A percentile compares a stretch with the other conserved stretches of the same genome.
phyloP scores from a whole-genome alignment of 2,329 filamentous ascomycete species.

The Rosellinia necatrix region DNA sequence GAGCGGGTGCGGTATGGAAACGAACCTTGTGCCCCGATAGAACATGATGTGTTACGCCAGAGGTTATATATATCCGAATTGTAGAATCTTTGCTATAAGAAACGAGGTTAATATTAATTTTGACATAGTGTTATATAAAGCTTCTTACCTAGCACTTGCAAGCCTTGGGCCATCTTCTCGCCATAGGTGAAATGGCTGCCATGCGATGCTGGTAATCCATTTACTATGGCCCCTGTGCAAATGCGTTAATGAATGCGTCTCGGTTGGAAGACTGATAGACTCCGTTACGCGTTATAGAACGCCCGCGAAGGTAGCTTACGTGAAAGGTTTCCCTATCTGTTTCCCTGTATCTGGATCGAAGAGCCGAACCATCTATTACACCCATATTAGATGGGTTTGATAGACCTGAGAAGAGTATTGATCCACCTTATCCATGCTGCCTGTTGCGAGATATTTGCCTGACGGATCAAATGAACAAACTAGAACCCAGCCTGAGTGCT shows the following conservation, averaged over 20 bases:
- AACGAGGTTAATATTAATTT: neutral
- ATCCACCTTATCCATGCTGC: constrained; percentile 78
- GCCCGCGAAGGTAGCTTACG: constrained; percentile 38
- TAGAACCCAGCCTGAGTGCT: constrained; percentile 88
- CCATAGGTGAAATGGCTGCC: constrained; percentile 93
- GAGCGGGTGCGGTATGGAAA: neutral
- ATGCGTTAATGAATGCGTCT: constrained; percentile 1
- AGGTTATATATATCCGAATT: constrained; percentile 83
- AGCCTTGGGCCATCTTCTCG: constrained; percentile 73
- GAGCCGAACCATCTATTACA: constrained; percentile 69
- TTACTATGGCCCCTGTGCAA: constrained; percentile 71
- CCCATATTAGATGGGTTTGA: constrained; percentile 7
- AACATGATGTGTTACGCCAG: constrained; percentile 77
- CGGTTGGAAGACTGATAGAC: neutral
- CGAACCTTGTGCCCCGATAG: constrained; percentile 75
- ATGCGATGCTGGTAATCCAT: constrained; percentile 84
- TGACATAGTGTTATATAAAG: neutral
- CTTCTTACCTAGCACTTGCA: constrained; percentile 62
- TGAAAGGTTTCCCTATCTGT: constrained; percentile 71
- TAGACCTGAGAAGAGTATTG: neutral
- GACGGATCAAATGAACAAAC: constrained; percentile 88
- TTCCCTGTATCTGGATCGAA: constrained; percentile 87
- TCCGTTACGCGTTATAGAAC: neutral
- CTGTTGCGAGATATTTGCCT: constrained; percentile 79
- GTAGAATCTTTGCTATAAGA: constrained; percentile 81